Base-by-base conservation (phyloP, 2,329 filamentous ascomycete species). In the Fusarium miscanthi region DNA sequence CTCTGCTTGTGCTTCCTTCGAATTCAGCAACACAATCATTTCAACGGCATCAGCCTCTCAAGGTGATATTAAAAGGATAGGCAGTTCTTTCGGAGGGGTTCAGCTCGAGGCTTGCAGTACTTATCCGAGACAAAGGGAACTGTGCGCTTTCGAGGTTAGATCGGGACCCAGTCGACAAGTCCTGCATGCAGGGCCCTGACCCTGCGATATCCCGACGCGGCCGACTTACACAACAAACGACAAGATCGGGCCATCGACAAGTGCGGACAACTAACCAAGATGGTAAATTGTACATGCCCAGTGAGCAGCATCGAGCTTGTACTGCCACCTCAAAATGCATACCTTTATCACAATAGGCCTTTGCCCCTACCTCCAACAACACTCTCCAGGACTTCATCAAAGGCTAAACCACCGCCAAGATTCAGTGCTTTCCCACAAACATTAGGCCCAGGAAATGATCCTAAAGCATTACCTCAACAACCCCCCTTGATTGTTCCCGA, bases 291-390 rank as follows among this genome's bases (percentile, higher is more conserved):
- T 48, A 30, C 66, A 41, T 68, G 66, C 33, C 64, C 73, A 21
- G 41, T 68, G n/a, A 66, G 66, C 45, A 63, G 69, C 31, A 57
- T 73, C 59, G 73, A 75, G 63, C 35, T 68, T 25, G 62, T 74
- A 35, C 62, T 67, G 17, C 76, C 74, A 23, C 76, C 76, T 19
- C 65, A 74, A 57, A 77, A 77, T 51, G 69, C 71, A 63, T 70
- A 66, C 27, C 66, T 72, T 31, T 78, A 78, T 52, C 60, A 59
- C 38, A 68, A 61, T 25, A 75, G 62, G 56, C 74, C 76, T 25
- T 46, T 77, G 8, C 75, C 75, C 2, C 31, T 49, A 17, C 74
- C 74, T 31, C 76, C 75, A 40, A 62, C 75, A 46, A 62, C 53
- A 21, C 60, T 64, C 7, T 57, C 53, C 37, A 69, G 64, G 33